Evolutionary conservation across 768 basidiomycete genomes (phyloP).

Genomic region (Trametes cingulata): DNA sequence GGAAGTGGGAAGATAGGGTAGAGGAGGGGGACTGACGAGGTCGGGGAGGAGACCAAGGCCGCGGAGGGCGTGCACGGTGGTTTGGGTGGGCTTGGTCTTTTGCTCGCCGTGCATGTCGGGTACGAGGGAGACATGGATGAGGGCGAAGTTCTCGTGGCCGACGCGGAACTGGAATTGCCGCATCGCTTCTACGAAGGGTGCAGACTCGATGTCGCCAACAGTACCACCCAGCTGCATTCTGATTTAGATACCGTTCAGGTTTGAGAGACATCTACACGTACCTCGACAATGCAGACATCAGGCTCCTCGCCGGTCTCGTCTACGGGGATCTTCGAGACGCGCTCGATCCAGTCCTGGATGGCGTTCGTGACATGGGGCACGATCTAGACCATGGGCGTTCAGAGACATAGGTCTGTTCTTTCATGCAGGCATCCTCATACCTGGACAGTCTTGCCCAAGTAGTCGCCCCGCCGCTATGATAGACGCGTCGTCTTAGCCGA

Average conservation of each 20-base stretch:
- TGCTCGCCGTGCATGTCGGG: conserved; percentile 99
- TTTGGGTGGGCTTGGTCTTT: conserved; percentile 99
- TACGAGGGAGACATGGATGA: conserved; percentile 97
- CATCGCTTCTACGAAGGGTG: conserved; percentile 98
- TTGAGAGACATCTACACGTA: conserved; percentile 31
- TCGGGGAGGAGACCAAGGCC: conserved; percentile 93
- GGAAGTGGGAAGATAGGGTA: neutral
- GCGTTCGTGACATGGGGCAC: conserved; percentile 96
- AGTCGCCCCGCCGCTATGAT: conserved; percentile 73
- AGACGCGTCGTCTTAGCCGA: neutral
- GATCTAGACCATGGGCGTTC: conserved; percentile 50
- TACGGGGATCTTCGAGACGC: conserved; percentile 91
- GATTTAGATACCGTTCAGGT: neutral
- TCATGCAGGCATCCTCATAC: conserved; percentile 39
- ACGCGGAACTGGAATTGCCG: conserved; percentile 99
- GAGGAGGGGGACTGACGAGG: conserved; percentile 53
- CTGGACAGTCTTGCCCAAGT: conserved; percentile 97
- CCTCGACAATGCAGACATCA: conserved; percentile 98
- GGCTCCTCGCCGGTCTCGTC: conserved; percentile 92
- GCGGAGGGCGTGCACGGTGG: conserved; percentile 89
- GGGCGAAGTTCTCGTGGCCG: conserved; percentile 93
- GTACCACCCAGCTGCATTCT: conserved; percentile 89
- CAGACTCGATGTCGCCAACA: conserved; percentile 98
- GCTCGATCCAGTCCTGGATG: conserved; percentile 98
- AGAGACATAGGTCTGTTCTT: neutral